Conservation (phyloP, 495 filamentous ascomycete species). For the Penicillium salamii region DNA sequence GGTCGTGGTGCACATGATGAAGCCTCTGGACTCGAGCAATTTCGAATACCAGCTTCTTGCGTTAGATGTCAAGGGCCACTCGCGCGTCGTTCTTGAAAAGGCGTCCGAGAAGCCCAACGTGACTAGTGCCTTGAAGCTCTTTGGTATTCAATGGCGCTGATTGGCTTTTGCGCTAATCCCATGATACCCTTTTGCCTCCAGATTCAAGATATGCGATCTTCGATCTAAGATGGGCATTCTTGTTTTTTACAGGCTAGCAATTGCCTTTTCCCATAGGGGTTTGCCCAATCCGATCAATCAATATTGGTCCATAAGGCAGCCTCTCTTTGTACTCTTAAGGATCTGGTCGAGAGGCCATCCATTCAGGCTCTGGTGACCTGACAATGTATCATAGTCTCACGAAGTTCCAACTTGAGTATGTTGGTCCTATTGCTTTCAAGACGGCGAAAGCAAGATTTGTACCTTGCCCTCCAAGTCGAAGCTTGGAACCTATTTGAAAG, state of each 20-base stretch:
- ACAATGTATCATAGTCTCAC: constrained; percentile 14
- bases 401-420: neutral
- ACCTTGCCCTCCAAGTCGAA: neutral
- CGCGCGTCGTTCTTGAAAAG: constrained; percentile 49
- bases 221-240: neutral
- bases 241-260: neutral
- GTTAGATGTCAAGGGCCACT: constrained; percentile 67
- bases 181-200: constrained; percentile 3
- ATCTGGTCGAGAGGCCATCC: neutral
- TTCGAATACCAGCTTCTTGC: constrained; percentile 80
- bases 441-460: neutral
- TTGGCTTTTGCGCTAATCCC: constrained; percentile 1
- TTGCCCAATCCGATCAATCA: neutral
- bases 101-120: constrained; percentile 38
- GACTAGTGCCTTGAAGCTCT: constrained; percentile 42
- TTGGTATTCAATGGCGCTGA: constrained; percentile 54
- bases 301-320: neutral
- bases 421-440: neutral
- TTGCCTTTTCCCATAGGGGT: neutral
- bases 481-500: neutral
- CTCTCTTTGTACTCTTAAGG: constrained; percentile 13
- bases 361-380: constrained; percentile 5
- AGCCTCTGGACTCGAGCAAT: constrained; percentile 56
- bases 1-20: constrained; percentile 75
- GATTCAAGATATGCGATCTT: neutral